Conservation (phyloP, 495 filamentous ascomycete species). For the Entonaema liquescens region DNA sequence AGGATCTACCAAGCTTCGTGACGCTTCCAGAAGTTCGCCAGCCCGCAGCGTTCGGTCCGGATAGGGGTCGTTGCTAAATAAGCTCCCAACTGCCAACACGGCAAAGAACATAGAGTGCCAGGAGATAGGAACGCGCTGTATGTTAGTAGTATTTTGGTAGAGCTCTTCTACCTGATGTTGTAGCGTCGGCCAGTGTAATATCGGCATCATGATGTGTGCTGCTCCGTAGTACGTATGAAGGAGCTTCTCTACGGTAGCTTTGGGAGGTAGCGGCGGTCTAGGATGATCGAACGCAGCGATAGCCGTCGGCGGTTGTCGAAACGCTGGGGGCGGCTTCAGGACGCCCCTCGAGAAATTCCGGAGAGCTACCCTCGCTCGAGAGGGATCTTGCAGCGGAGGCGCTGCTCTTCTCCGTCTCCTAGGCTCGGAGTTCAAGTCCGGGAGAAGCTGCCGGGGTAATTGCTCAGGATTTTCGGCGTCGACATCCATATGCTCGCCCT, state of each 20-base stretch:
- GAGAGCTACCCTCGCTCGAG: constrained; percentile 75
- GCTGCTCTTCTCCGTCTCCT: constrained; percentile 67
- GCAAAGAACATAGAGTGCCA: constrained; percentile 88
- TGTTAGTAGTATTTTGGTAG: constrained; percentile 69
- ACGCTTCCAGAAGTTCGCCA: constrained; percentile 74
- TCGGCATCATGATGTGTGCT: constrained; percentile 80
- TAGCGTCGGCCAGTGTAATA: constrained; percentile 92
- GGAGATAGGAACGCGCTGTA: constrained; percentile 70
- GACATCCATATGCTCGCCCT: constrained; percentile 66
- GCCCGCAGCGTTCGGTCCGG: constrained; percentile 67
- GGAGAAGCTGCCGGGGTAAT: constrained; percentile 70
- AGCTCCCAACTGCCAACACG: constrained; percentile 81
- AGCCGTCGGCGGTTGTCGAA: constrained; percentile 65
- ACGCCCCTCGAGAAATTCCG: constrained; percentile 78
- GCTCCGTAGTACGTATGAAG: constrained; percentile 77
- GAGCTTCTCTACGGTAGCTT: constrained; percentile 76
- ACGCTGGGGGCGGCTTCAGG: constrained; percentile 80
- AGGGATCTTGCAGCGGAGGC: constrained; percentile 68
- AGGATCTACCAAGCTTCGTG: constrained; percentile 74
- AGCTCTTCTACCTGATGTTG: constrained; percentile 76
- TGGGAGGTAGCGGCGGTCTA: constrained; percentile 74
- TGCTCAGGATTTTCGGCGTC: constrained; percentile 66
- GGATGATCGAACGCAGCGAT: constrained; percentile 59
- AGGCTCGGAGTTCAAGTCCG: constrained; percentile 70
- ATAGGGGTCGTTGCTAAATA: constrained; percentile 71